Base-by-base conservation (phyloP, 1,139 yeast species). In the Petasospora rhodanensis region DNA sequence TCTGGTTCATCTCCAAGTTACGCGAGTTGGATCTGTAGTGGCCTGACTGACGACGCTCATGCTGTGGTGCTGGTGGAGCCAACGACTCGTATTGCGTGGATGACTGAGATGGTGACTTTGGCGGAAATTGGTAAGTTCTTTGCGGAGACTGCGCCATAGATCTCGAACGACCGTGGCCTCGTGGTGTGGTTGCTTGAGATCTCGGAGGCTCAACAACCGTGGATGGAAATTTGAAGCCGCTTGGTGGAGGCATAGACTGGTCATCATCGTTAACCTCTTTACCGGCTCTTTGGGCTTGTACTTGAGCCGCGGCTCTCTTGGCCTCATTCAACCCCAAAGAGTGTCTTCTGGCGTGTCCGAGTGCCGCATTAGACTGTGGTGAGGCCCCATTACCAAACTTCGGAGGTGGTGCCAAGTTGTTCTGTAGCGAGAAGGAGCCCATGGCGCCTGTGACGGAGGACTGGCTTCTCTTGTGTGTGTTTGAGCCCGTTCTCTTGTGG, bases 251-350 rank as follows among this genome's bases (percentile, higher is more conserved):
- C 42, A 37, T 38, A 2, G 37, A 17, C 3, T 35, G 41, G 7
- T 31, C 43, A 9, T 26, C 32, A 10, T 28, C 34, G 7, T 15
- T 19, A n/a, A 26, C n/a, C 3, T 43, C 56, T 29, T 42, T 68
- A 30, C 72, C 60, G 5, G 66, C 61, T 54, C 77, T 62, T 56
- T 75, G 67, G 4, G 81, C 79, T 58, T 86, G 95, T 31, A 87
- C 89, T 51, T 76, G 77, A 7, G 96, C 96, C 12, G 98, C 98
- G 5, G 97, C 97, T 48, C 82, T 80, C 51, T 85, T 89, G n/a
- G 98, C 98, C 59, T 91, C 98, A 38, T 81, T 81, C 39, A 91
- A 67, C 2, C 95, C 97, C 42, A 91, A 64, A 0, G 96, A 87
- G 55, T 91, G 98, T 58, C 98, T 76, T 62, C 98, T 77, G 31